Evolutionary conservation across 169 alveolate species (phyloP).

Genomic region (Eimeria necatrix): DNA sequence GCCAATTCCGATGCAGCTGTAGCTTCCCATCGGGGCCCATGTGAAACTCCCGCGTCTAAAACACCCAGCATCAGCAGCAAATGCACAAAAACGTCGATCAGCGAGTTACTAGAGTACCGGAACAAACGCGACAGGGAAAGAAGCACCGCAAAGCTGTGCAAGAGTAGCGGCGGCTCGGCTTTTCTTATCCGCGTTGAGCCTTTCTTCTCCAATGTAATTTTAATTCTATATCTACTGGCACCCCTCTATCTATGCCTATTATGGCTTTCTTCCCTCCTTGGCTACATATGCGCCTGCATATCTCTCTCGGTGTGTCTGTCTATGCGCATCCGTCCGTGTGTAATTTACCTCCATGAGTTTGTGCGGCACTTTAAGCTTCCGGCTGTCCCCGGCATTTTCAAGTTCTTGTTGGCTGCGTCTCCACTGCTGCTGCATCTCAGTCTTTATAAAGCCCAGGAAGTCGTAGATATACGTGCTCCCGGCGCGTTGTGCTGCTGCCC

Average conservation of each 20-base stretch:
- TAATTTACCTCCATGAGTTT: background rate
- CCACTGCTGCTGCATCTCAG: conserved; percentile 84
- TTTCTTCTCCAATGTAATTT: background rate
- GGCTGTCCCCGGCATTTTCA: conserved; percentile 41
- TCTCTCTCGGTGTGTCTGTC: too few relatives aligned
- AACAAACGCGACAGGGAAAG: background rate
- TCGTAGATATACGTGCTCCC: conserved; percentile 85
- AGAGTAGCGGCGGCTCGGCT: background rate
- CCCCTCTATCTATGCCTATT: too few relatives aligned
- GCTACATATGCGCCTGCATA: too few relatives aligned
- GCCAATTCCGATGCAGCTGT: conserved; percentile 74
- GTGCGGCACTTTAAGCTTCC: background rate
- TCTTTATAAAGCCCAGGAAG: conserved; percentile 84
- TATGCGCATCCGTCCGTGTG: background rate
- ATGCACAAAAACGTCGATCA: background rate
- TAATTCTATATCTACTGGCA: too few relatives aligned
- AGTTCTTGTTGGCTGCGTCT: background rate
- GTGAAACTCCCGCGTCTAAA: conserved; percentile 66
- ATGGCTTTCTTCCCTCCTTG: too few relatives aligned
- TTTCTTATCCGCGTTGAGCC: background rate
- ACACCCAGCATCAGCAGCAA: background rate
- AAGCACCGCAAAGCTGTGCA: too few relatives aligned
- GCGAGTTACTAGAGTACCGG: background rate
- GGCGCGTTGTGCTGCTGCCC: conserved; percentile 80
- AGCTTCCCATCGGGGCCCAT: conserved; percentile 60